Base-by-base conservation (phyloP, 2,329 filamentous ascomycete species). In the Blastomyces emzantsi region DNA sequence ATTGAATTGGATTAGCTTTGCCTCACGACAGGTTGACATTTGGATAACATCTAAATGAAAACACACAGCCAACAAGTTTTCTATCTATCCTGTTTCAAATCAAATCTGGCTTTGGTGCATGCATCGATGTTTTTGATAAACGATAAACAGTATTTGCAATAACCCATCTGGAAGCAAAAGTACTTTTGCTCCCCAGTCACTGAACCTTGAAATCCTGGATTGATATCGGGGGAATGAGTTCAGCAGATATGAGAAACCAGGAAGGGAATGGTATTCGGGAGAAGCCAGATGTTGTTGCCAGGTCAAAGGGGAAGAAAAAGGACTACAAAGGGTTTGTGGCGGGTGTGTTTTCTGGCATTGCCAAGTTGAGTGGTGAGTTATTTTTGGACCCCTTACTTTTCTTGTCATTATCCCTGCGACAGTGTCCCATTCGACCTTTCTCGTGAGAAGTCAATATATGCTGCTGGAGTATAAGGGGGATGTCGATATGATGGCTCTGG, bases 321-420 rank as follows among this genome's bases (percentile, higher is more conserved):
- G 88, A 90, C 73, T 97, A 97, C 81, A 92, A 90, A 72, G 94
- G 93, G n/a, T 99, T 97, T 74, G 90, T 97, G 36, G 94, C 90
- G 0, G 94, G 94, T n/a, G 86, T 97, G 7, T 97, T 97, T 73
- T 96, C 90, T 47, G 94, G 94, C 30, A 88, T 97, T 71, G 87
- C 92, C 64, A 97, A 97, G 79, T 80, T 97, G 64, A 86, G 85
- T 71, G 90, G 91, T 93, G 77, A 69, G 83, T 78, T 28, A 41
- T 39, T 47, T 58, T 52, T 19, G 36, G 15, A 25, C 13, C 13
- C 49, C 13, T 63, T 28, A 30, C 39, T 41, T 56, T 28, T 41
- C 39, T 41, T 55, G 52, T 41, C 60, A 43, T 6, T 30, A 28
- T 47, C 41, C 45, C 41, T 61, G 41, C 41, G 8, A 25, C 49